Percentiles rank a stretch among this genome's conserved stretches.
These are phyloP conservation scores for Xylaria sp. DNA, from an alignment of 495 filamentous ascomycete genomes.

Conservation along the genomic window DNA sequence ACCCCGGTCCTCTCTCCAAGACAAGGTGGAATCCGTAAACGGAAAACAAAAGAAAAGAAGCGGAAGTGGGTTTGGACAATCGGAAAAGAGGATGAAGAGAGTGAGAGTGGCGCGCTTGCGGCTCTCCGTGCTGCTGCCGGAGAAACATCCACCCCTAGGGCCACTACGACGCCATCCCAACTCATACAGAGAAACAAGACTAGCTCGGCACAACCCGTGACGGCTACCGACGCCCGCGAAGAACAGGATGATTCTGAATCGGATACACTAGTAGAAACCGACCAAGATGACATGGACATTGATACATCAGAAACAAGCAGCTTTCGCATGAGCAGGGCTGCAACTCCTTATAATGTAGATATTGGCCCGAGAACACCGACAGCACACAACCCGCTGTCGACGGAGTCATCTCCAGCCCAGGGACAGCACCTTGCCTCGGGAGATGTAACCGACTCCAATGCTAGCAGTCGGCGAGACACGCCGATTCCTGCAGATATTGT, in stretches of 20 bases:
- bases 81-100: slow-evolving; percentile 54
- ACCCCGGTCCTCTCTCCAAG: slow-evolving; percentile 45
- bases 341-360: slow-evolving; percentile 36
- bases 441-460: slow-evolving; percentile 27
- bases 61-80: slow-evolving; percentile 62
- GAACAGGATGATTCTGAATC: slow-evolving; percentile 40
- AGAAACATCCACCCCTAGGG: slow-evolving; percentile 24
- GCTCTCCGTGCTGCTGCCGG: slow-evolving; percentile 36
- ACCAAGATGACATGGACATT: slow-evolving; percentile 40
- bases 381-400: neutral
- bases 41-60: slow-evolving; percentile 57
- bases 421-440: slow-evolving; percentile 18
- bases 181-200: slow-evolving; percentile 13
- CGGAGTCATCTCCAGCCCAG: slow-evolving; percentile 1
- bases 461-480: slow-evolving; percentile 32
- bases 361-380: slow-evolving; percentile 47
- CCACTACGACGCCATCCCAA: neutral
- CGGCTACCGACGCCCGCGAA: slow-evolving; percentile 32
- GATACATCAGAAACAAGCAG: slow-evolving; percentile 54
- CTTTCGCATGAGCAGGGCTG: slow-evolving; percentile 38
- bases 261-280: slow-evolving; percentile 34
- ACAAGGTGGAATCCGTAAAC: slow-evolving; percentile 50
- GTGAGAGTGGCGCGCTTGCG: slow-evolving; percentile 45
- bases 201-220: slow-evolving; percentile 28
- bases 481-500: slow-evolving; percentile 35